Evolutionary conservation across 73 alveolate genomes (phyloP).

Genomic region (Stentor coeruleus): DNA sequence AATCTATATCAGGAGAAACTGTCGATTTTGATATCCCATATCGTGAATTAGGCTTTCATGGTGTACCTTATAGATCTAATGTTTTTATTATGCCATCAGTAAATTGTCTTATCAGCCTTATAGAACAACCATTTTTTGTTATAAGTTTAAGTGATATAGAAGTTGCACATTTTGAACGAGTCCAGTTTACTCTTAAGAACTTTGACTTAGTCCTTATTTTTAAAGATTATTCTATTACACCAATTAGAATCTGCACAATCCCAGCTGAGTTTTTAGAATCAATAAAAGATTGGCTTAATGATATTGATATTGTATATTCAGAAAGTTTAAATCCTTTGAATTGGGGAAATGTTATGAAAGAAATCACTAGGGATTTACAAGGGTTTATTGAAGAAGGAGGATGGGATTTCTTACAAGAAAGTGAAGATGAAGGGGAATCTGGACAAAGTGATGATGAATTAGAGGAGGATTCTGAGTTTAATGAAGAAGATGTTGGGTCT

Average conservation of each 20-base stretch:
- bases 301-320: slow-evolving; percentile 71
- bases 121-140: slow-evolving; percentile 90
- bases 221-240: slow-evolving; percentile 74
- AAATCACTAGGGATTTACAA: slow-evolving; percentile 71
- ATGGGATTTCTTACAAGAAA: slow-evolving; percentile 87
- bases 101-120: slow-evolving; percentile 75
- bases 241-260: slow-evolving; percentile 76
- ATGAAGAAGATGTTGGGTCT: slow-evolving; percentile 72
- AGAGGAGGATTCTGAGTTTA: slow-evolving; percentile 51
- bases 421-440: slow-evolving; percentile 23
- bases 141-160: slow-evolving; percentile 79
- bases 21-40: slow-evolving; percentile 90
- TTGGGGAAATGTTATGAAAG: slow-evolving; percentile 72
- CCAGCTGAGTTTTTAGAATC: slow-evolving; percentile 81
- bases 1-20: slow-evolving; percentile 51
- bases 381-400: slow-evolving; percentile 83
- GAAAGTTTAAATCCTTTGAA: slow-evolving; percentile 81
- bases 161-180: slow-evolving; percentile 86
- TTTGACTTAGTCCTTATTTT: slow-evolving; percentile 89
- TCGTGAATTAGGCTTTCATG: slow-evolving; percentile 78
- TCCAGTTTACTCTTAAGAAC: slow-evolving; percentile 80
- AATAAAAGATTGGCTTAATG: slow-evolving; percentile 79
- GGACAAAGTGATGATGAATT: neutral
- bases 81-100: slow-evolving; percentile 81
- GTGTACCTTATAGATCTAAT: slow-evolving; percentile 79